phyloP scores from a whole-genome alignment of 2,329 filamentous ascomycete species.

The Lasiodiplodia sp. region DNA sequence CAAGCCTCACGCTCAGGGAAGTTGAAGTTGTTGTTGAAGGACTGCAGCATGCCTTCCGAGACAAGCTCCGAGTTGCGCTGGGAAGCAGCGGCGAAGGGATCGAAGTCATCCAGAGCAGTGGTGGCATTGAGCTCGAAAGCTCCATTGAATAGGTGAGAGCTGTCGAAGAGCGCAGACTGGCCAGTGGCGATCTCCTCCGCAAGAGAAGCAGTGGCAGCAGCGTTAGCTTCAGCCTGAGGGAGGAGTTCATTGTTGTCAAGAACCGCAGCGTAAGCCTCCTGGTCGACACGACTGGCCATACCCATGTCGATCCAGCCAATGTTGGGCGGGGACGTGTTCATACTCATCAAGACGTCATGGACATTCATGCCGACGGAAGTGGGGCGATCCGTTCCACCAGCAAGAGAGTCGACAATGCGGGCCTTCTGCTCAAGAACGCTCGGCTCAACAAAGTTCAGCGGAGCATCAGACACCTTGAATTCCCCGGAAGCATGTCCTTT shows the following conservation, averaged over 20 bases:
- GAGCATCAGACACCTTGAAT: background rate
- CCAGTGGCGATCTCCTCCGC: background rate
- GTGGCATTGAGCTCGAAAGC: background rate
- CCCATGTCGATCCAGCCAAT: background rate
- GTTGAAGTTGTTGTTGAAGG: background rate
- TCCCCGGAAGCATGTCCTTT: background rate
- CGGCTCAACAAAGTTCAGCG: conserved; percentile 4
- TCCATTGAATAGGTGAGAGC: background rate
- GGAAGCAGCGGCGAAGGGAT: background rate
- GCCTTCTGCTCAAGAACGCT: background rate
- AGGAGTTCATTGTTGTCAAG: background rate
- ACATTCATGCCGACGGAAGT: too few relatives aligned
- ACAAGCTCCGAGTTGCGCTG: background rate
- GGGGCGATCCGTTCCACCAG: background rate
- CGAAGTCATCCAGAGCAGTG: background rate
- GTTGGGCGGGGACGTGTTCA: background rate
- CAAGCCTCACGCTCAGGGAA: background rate
- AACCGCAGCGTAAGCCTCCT: background rate
- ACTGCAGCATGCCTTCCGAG: background rate
- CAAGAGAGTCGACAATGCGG: background rate
- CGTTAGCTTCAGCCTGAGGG: background rate
- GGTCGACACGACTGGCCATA: background rate
- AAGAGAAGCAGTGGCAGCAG: background rate
- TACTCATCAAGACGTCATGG: background rate
- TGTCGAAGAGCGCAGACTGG: background rate